Evolutionary conservation across 345 rosid species (phyloP).

Genomic region (Citrus reticulata): DNA sequence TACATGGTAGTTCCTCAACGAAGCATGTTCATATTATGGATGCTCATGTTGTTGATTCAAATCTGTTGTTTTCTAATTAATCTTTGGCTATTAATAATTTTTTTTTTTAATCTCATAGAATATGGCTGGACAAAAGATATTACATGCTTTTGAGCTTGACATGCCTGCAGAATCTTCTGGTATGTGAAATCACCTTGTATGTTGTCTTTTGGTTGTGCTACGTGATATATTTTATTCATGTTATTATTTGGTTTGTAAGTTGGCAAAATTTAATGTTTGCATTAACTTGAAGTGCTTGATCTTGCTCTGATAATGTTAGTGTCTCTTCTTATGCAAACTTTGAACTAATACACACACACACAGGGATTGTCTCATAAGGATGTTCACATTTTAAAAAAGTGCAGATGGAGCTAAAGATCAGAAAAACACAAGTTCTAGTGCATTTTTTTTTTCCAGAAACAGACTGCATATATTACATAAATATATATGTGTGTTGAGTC

Average conservation of each 20-base stretch:
- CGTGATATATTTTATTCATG: neutral
- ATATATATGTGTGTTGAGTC: no score
- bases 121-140: slow-evolving; percentile 24
- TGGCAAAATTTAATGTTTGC: neutral
- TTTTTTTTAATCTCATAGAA: slow-evolving; percentile 34
- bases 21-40: neutral
- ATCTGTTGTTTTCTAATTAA: neutral
- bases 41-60: neutral
- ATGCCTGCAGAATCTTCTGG: slow-evolving; percentile 45
- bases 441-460: no score
- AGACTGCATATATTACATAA: no score
- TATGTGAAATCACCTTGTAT: slow-evolving; percentile 29
- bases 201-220: neutral
- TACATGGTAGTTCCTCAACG: neutral
- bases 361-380: no score
- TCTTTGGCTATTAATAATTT: slow-evolving; percentile 8
- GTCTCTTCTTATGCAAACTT: neutral
- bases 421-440: no score
- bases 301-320: neutral
- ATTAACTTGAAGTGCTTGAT: neutral
- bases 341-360: neutral
- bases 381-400: no score
- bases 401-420: no score
- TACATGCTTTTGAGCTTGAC: slow-evolving; percentile 62
- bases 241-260: neutral